A percentile compares a stretch with the other conserved stretches of the same genome.
Evolutionary conservation across 2,329 filamentous ascomycete genomes (phyloP).

Genomic region (Emmonsia crescens): DNA sequence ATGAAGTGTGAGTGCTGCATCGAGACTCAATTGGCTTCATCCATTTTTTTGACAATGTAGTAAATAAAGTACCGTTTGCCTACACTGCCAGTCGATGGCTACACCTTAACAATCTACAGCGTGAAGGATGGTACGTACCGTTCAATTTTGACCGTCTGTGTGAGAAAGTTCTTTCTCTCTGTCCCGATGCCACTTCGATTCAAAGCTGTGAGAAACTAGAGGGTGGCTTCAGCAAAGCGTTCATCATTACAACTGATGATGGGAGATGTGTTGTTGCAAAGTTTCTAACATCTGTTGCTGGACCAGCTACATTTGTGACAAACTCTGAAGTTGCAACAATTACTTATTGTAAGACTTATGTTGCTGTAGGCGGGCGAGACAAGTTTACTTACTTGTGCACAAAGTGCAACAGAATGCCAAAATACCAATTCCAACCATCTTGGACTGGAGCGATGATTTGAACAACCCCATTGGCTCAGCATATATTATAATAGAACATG

Average conservation of each 20-base stretch:
- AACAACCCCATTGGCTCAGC: constrained; percentile 25
- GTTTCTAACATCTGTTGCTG: constrained; percentile 32
- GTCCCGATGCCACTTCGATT: constrained; percentile 26
- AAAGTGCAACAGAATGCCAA: constrained; percentile 28
- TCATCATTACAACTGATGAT: constrained; percentile 34
- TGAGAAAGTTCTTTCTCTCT: constrained; percentile 26
- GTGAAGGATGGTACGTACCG: constrained; percentile 24
- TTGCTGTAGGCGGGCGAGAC: too few relatives aligned
- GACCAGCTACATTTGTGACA: constrained; percentile 22
- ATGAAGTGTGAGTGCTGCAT: too few relatives aligned
- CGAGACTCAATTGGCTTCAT: too few relatives aligned
- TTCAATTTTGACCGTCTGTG: constrained; percentile 35
- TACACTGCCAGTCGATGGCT: constrained; percentile 32
- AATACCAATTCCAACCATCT: constrained; percentile 33
- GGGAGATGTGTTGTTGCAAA: constrained; percentile 29
- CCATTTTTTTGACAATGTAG: too few relatives aligned
- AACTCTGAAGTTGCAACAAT: constrained; percentile 33
- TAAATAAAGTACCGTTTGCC: constrained; percentile 12
- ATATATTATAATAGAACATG: constrained; percentile 34
- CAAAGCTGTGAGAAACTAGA: constrained; percentile 32
- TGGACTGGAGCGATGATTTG: constrained; percentile 33
- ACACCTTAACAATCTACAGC: constrained; percentile 26
- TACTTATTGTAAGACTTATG: constrained; percentile 29
- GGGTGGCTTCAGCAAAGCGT: constrained; percentile 36
- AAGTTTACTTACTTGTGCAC: constrained; percentile 8